Evolutionary conservation across 352 stramenopile genomes (phyloP).

Genomic region (Globisporangium alternatum): DNA sequence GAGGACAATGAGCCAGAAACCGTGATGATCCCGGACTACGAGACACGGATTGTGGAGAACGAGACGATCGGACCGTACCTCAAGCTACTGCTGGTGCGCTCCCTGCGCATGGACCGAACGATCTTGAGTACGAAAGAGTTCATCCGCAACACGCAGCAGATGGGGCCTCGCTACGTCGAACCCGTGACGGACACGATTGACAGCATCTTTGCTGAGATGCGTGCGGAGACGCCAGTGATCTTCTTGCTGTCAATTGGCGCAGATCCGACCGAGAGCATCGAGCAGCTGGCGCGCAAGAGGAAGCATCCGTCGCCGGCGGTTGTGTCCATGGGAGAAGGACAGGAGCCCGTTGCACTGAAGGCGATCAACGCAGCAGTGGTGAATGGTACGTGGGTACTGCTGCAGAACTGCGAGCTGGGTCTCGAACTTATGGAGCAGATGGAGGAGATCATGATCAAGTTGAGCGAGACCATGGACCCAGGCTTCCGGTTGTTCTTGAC

Average conservation of each 20-base stretch:
- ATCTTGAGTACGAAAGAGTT: conserved; percentile 98
- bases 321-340: conserved; percentile 98
- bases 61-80: conserved; percentile 95
- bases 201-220: conserved; percentile 97
- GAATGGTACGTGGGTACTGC: conserved; percentile 97
- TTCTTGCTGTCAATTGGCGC: conserved; percentile 97
- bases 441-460: conserved; percentile 96
- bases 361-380: conserved; percentile 96
- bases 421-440: conserved; percentile 98
- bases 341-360: conserved; percentile 96
- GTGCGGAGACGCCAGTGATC: conserved; percentile 95
- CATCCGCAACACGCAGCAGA: conserved; percentile 95
- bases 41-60: conserved; percentile 92
- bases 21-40: conserved; percentile 94
- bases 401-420: conserved; percentile 98
- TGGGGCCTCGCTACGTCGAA: conserved; percentile 96
- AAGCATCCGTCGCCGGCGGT: conserved; percentile 95
- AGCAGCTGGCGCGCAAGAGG: conserved; percentile 95
- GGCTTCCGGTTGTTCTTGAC: conserved; percentile 98
- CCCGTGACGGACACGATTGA: conserved; percentile 99
- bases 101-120: conserved; percentile 96
- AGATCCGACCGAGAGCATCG: conserved; percentile 97
- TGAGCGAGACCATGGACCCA: conserved; percentile 94
- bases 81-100: conserved; percentile 96
- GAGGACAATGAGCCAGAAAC: conserved; percentile 98